Base-by-base conservation (phyloP, 2,329 filamentous ascomycete species). In the Botrytis deweyae region DNA sequence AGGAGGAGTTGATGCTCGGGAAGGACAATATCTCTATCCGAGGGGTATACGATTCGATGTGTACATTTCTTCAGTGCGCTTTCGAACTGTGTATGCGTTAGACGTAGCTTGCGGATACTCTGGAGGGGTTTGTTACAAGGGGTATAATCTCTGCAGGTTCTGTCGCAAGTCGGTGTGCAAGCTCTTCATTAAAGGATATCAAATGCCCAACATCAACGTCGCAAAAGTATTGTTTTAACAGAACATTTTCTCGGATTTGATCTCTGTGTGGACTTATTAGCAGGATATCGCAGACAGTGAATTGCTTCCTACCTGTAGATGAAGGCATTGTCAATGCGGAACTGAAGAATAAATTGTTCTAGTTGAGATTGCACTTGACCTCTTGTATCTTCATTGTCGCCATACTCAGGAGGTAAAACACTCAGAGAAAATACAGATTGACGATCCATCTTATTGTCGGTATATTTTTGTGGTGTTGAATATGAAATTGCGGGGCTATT, bases 121-220 rank as follows among this genome's bases (percentile, higher is more conserved):
- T 44, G 33, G 40, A 20, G 20, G 29, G 2, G 12, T 7, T n/a
- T 80, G 89, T 75, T 85, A 97, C 95, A 72, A 98, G 85, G 75
- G 96, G 95, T 74, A 99, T 96, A 73, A 97, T 92, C 73, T 98
- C 95, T 64, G 92, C 92, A 6, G 96, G 97, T 81, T 98, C 94
- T 67, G 93, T 96, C 33, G 92, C 93, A 76, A 99, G 87, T 81
- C 91, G 91, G 83, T 98, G 93, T 42, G 95, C 96, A 75, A 99
- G 87, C 82, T 98, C 94, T 83, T 98, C 95, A 81, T 97, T 96
- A 84, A 95, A 98, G 75, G 92, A 96, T 82, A 98, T 98, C 74
- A 99, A 86, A 82, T 99, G 95, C 76, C 93, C 93, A 79, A 99
- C 93, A 82, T 99, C 95, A 81, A 99, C 89, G 82, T 99, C 95